Percentiles rank a stretch among this genome's conserved stretches.
Conservation (phyloP, 106 monocot genomes). For the Amphibolis antarctica region DNA sequence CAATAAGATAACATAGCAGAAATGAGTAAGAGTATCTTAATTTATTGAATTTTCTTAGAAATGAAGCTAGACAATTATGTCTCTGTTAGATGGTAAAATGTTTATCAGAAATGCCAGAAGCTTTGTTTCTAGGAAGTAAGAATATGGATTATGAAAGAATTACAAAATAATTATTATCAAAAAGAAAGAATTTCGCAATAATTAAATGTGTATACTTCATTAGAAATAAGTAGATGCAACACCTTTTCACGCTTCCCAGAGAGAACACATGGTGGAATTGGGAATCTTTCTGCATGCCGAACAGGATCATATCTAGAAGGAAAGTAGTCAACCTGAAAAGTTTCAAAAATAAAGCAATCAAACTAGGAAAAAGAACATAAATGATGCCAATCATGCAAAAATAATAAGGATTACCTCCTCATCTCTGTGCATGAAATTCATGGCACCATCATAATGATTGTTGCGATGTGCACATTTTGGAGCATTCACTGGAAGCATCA, state of each 20-base stretch:
- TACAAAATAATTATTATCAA: too few species aligned
- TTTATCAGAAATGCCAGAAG: too few species aligned
- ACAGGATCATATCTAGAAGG: slow-evolving; percentile 70
- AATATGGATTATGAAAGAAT: too few species aligned
- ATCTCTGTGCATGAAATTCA: slow-evolving; percentile 79
- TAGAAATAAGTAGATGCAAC: not conserved
- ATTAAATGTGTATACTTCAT: not conserved
- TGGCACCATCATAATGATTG: slow-evolving; percentile 68
- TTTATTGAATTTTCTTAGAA: too few species aligned
- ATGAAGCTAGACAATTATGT: too few species aligned
- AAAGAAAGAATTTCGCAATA: too few species aligned
- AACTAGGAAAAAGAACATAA: not conserved
- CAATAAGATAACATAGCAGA: too few species aligned
- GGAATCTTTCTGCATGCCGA: slow-evolving; percentile 48
- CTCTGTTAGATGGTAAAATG: too few species aligned
- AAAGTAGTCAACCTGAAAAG: slow-evolving; percentile 63
- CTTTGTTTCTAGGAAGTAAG: too few species aligned
- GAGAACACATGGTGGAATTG: slow-evolving; percentile 34
- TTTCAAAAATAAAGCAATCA: not conserved
- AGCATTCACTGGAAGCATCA: slow-evolving; percentile 74
- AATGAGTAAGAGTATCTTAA: too few species aligned
- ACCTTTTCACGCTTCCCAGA: slow-evolving; percentile 62
- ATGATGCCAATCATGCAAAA: not conserved
- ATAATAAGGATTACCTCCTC: slow-evolving; percentile 50
- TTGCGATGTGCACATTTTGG: slow-evolving; percentile 72